These are phyloP conservation scores for Saccharomycopsis fermentans DNA, from an alignment of 805 yeast genomes.

Conservation along the genomic window DNA sequence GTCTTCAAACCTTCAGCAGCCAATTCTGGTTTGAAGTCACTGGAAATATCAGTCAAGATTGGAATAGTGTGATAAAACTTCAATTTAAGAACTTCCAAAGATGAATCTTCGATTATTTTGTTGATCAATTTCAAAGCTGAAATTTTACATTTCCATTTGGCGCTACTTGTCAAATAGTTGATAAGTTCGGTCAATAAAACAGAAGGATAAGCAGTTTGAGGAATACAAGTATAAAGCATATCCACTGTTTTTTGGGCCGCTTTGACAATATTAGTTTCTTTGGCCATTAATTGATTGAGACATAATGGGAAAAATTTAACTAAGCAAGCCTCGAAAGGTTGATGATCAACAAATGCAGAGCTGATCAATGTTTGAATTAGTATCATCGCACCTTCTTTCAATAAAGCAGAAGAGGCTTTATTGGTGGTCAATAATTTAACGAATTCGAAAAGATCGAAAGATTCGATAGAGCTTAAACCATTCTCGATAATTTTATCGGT, in stretches of 20 bases:
- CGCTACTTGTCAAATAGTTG: slow-evolving; percentile 61
- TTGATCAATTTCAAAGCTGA: slow-evolving; percentile 71
- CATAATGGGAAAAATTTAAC: slow-evolving; percentile 52
- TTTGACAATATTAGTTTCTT: slow-evolving; percentile 76
- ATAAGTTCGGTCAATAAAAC: slow-evolving; percentile 53
- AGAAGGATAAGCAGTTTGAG: slow-evolving; percentile 70
- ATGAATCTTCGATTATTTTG: slow-evolving; percentile 64
- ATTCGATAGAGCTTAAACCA: slow-evolving; percentile 40
- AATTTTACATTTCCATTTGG: slow-evolving; percentile 87
- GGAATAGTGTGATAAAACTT: slow-evolving; percentile 76
- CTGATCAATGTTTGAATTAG: slow-evolving; percentile 38
- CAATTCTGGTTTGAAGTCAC: slow-evolving; percentile 94
- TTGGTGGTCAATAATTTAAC: slow-evolving; percentile 58
- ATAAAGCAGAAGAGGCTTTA: slow-evolving; percentile 53
- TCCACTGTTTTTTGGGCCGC: slow-evolving; percentile 78
- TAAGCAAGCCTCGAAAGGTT: slow-evolving; percentile 66
- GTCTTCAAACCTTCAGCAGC: slow-evolving; percentile 75
- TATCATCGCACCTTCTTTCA: slow-evolving; percentile 69
- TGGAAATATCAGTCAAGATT: slow-evolving; percentile 75
- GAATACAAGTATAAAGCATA: slow-evolving; percentile 56
- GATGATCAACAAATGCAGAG: slow-evolving; percentile 50
- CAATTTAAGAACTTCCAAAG: slow-evolving; percentile 76
- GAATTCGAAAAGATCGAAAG: slow-evolving; percentile 58
- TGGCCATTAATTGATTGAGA: slow-evolving; percentile 71
- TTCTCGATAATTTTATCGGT: slow-evolving; percentile 37